Evolutionary conservation across 495 filamentous ascomycete species (phyloP).

Genomic region (Penicillium arizonense): DNA sequence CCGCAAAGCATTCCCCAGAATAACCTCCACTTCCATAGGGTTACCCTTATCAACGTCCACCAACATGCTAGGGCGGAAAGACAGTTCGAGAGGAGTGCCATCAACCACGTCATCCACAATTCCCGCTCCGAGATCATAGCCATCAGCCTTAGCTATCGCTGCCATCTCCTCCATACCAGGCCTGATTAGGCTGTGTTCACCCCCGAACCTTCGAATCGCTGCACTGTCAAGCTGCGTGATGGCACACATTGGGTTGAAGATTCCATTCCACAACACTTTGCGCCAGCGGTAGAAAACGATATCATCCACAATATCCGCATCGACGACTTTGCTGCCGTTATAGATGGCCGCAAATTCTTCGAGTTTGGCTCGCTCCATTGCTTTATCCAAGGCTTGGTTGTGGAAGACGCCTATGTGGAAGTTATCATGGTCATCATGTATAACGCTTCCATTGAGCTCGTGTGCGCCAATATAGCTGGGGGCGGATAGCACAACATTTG

Average conservation of each 20-base stretch:
- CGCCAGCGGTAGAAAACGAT: slow-evolving; percentile 15
- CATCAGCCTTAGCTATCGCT: slow-evolving; percentile 9
- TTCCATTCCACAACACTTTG: slow-evolving; percentile 17
- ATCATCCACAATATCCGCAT: slow-evolving; percentile 10
- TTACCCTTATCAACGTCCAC: slow-evolving; percentile 15
- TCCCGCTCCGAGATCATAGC: slow-evolving; percentile 6
- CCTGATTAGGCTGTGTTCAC: slow-evolving; percentile 11
- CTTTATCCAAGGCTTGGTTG: not conserved
- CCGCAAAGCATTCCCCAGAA: slow-evolving; percentile 16
- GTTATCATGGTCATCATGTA: slow-evolving; percentile 11
- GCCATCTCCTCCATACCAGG: slow-evolving; percentile 21
- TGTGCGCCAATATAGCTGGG: slow-evolving; percentile 15
- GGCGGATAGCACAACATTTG: slow-evolving; percentile 23
- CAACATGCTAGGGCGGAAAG: slow-evolving; percentile 16
- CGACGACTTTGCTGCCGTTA: slow-evolving; percentile 9
- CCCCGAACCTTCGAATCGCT: slow-evolving; percentile 4
- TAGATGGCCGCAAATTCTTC: slow-evolving; percentile 12
- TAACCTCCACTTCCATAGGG: slow-evolving; percentile 17
- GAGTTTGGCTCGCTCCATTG: slow-evolving; percentile 3
- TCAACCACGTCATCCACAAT: slow-evolving; percentile 14
- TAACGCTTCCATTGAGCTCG: slow-evolving; percentile 11
- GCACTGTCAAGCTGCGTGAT: slow-evolving; percentile 16
- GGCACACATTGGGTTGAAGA: slow-evolving; percentile 15
- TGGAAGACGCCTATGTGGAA: slow-evolving; percentile 11
- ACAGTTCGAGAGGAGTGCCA: slow-evolving; percentile 8